Evolutionary conservation across 805 yeast species (phyloP), one percentile per base, ranked within the genome.

Genomic region (Kazachstania psychrophila): DNA sequence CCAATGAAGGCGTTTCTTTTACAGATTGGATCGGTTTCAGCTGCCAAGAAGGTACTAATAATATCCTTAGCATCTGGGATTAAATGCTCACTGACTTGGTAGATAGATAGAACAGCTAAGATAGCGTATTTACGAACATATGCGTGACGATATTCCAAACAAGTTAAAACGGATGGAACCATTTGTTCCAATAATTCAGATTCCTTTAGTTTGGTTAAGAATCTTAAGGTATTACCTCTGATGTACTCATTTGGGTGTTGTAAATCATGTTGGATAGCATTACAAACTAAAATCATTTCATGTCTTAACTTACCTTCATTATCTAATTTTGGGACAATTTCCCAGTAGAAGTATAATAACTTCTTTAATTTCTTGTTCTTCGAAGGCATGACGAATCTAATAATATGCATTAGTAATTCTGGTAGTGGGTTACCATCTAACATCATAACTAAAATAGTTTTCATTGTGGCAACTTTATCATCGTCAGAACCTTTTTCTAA

Each of bases 231-330:
- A 53, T 86, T 86, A 49, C 99, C 99, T 54, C 97, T 77, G 46
- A 92, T 81, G 58, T 80, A 92, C 64, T 92, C 98, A 68, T 92
- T 92, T 35, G 98, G 96, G 64, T 94, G 98, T 64, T 88, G 96
- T 51, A 92, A 73, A 60, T 92, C 99, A 61, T 87, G 88, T 62
- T 92, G 94, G 54, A 92, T 86, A 37, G 97, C 96, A 61, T 94
- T 94, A 68, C 97, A 92, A 34, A 89, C 97, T 46, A 92, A 75
- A 62, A 94, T 89, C 97, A 92, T 92, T 66, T 92, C 99, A 61
- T 89, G 97, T 65, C 85, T 85, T 70, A 94, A 74, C 60, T 85
- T 86, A 4, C 97, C 97, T 36, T 81, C 81, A 25, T 71, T 68
- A 50, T 86, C 94, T 47, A 81, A 68, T 64, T 94, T 94, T 38